Percentiles rank a stretch among this genome's conserved stretches.
Evolutionary conservation across 768 basidiomycete genomes (phyloP).

Genomic region (Pholiota microspora): DNA sequence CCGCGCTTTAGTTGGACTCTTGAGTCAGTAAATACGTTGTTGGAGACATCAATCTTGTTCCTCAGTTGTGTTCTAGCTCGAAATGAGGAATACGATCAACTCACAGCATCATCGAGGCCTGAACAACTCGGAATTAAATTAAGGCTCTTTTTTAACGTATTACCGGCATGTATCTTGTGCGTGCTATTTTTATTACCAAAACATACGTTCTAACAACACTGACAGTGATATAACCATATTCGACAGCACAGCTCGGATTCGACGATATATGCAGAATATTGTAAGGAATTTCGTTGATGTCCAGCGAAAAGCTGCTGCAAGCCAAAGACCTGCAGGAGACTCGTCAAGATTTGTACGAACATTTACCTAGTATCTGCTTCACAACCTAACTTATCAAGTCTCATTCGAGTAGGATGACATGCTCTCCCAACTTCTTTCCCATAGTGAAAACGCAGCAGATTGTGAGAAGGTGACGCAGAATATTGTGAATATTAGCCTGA

Average conservation of each 20-base stretch:
- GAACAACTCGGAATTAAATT: background rate
- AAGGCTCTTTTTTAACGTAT: background rate
- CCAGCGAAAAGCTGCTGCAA: background rate
- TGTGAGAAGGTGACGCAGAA: background rate
- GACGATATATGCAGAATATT: background rate
- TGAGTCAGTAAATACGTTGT: background rate
- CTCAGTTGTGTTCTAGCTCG: background rate
- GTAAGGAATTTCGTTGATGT: background rate
- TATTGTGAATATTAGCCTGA: background rate
- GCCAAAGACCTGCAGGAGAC: background rate
- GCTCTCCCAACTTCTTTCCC: background rate
- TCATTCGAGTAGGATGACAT: background rate
- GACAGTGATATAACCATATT: background rate
- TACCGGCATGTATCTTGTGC: background rate
- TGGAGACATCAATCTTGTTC: background rate
- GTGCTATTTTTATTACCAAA: background rate
- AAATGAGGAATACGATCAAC: background rate
- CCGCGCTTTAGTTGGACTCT: background rate
- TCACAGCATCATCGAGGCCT: background rate
- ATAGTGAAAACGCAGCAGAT: background rate
- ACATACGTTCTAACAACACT: background rate
- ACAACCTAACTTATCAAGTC: background rate
- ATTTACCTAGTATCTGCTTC: background rate
- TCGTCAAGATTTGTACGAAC: background rate
- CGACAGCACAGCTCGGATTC: background rate